Conservation (phyloP, 257 asterid genomes). For the Solanum raphanifolium region DNA sequence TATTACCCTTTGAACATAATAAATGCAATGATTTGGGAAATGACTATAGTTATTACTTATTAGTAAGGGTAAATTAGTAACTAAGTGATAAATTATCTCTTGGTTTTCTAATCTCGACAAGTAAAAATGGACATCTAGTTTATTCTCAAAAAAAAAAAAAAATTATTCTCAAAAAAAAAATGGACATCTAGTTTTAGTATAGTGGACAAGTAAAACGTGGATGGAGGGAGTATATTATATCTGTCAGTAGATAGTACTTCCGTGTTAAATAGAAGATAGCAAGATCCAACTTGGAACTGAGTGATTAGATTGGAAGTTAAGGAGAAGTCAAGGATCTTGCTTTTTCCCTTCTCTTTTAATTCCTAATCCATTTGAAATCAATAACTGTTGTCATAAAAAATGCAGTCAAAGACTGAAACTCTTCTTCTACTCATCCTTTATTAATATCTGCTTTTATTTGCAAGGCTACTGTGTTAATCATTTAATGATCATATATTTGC, state of each 20-base stretch:
- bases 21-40: not conserved
- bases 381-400: not conserved
- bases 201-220: not conserved
- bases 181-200: not conserved
- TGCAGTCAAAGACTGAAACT: not conserved
- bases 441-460: not conserved
- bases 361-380: not conserved
- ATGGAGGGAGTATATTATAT: not conserved
- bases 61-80: not conserved
- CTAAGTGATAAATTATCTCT: not conserved
- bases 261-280: not conserved
- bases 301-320: not conserved
- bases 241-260: not conserved
- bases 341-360: not conserved
- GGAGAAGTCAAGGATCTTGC: not conserved
- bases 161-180: too few relatives aligned
- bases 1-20: not conserved
- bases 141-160: too few relatives aligned
- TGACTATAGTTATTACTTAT: not conserved
- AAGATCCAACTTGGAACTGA: not conserved
- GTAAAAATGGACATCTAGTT: not conserved
- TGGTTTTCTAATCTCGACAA: not conserved
- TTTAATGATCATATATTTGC: constrained; percentile 14
- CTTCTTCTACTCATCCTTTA: not conserved
- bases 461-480: not conserved